Conservation (phyloP, 495 filamentous ascomycete species). For the Aspergillus kassunensis region DNA sequence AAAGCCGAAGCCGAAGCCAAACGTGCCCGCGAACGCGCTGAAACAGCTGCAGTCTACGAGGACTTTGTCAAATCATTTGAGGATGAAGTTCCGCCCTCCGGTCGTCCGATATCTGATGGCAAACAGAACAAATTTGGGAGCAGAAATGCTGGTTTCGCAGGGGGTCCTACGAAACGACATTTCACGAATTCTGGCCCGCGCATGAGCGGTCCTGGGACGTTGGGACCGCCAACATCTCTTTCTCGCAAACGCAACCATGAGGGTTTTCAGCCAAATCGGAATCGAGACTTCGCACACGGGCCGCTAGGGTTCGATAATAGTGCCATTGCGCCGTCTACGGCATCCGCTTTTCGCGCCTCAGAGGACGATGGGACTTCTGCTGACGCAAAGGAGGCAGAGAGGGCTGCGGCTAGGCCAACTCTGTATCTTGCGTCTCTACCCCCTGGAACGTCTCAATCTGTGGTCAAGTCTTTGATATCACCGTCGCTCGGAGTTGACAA, state of each 20-base stretch:
- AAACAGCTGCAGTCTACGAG: slow-evolving; percentile 85
- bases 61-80: slow-evolving; percentile 91
- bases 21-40: slow-evolving; percentile 76
- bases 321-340: slow-evolving; percentile 32
- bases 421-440: slow-evolving; percentile 65
- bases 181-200: slow-evolving; percentile 48
- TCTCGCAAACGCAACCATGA: slow-evolving; percentile 51
- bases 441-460: slow-evolving; percentile 63
- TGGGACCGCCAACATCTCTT: slow-evolving; percentile 59
- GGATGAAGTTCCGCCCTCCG: slow-evolving; percentile 53
- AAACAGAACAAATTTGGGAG: slow-evolving; percentile 32
- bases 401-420: slow-evolving; percentile 79
- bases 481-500: slow-evolving; percentile 66
- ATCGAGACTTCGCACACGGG: slow-evolving; percentile 40
- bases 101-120: slow-evolving; percentile 20
- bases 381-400: slow-evolving; percentile 57
- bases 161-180: slow-evolving; percentile 50
- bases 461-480: slow-evolving; percentile 71
- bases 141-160: slow-evolving; percentile 38
- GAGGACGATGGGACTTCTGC: slow-evolving; percentile 48
- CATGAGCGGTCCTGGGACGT: slow-evolving; percentile 71
- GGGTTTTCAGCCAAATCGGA: slow-evolving; percentile 37
- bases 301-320: slow-evolving; percentile 56
- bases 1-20: slow-evolving; percentile 94
- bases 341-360: slow-evolving; percentile 45